phyloP scores from a whole-genome alignment of 495 filamentous ascomycete species.

The Tuber microsphaerosporum region DNA sequence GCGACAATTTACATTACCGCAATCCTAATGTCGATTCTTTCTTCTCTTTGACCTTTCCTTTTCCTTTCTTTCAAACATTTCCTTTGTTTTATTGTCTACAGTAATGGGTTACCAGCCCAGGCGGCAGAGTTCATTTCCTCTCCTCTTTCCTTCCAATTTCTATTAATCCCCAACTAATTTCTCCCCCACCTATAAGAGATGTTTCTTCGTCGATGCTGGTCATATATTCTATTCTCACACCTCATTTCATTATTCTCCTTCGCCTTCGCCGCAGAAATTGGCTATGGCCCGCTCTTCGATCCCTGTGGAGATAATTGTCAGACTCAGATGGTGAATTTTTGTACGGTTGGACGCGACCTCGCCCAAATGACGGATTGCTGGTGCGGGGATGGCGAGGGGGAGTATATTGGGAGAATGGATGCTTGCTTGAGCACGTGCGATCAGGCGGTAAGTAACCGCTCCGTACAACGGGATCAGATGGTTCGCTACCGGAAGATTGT shows the following conservation, averaged over 20 bases:
- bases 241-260: not conserved
- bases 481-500: conserved; percentile 31
- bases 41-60: not conserved
- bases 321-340: conserved; percentile 37
- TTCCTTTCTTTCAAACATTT: not conserved
- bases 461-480: conserved; percentile 28
- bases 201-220: not conserved
- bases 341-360: conserved; percentile 29
- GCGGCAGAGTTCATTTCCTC: conserved; percentile 1
- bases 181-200: not conserved
- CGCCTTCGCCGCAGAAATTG: conserved; percentile 27
- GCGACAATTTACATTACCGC: not conserved
- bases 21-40: not conserved
- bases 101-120: not conserved
- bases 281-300: conserved; percentile 36
- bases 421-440: conserved; percentile 33
- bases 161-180: not conserved
- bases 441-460: conserved; percentile 26
- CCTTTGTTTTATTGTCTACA: not conserved
- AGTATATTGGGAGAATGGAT: conserved; percentile 32
- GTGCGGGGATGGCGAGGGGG: conserved; percentile 20
- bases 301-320: conserved; percentile 38
- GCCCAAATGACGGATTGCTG: conserved; percentile 32
- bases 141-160: not conserved
- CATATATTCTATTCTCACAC: not conserved